Percentiles rank a stretch among this genome's conserved stretches.
phyloP scores from a whole-genome alignment of 768 basidiomycete species.

The Lentinula raphanica region DNA sequence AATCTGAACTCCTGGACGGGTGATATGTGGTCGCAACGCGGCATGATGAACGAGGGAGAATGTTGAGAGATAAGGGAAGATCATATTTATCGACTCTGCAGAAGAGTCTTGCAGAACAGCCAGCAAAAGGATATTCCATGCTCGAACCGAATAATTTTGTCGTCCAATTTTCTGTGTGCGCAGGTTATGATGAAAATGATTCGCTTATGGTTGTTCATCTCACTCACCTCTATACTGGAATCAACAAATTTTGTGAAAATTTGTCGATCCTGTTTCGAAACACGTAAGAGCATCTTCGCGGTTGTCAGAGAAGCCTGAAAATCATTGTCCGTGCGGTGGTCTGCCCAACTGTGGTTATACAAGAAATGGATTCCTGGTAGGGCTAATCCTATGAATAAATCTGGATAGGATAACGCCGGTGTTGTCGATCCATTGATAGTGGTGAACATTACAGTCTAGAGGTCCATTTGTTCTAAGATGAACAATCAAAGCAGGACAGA shows the following conservation, averaged over 20 bases:
- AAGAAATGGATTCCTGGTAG: constrained; percentile 52
- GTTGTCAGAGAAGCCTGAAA: constrained; percentile 47
- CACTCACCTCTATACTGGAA: constrained; percentile 30
- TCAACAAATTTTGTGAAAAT: constrained; percentile 35
- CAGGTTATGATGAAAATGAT: background rate
- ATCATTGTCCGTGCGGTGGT: constrained; percentile 43
- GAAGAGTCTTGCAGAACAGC: constrained; percentile 42
- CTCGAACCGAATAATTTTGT: constrained; percentile 37
- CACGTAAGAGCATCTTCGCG: constrained; percentile 48
- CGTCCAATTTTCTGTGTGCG: constrained; percentile 28
- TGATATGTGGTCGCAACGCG: constrained; percentile 36
- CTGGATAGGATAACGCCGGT: constrained; percentile 26
- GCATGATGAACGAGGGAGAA: constrained; percentile 46
- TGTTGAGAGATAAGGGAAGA: constrained; percentile 45
- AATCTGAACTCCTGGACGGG: constrained; percentile 27
- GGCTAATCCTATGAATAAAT: constrained; percentile 34
- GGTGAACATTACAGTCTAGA: constrained; percentile 24
- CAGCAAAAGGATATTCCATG: constrained; percentile 63
- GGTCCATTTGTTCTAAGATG: background rate
- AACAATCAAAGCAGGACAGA: background rate
- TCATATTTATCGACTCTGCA: constrained; percentile 28
- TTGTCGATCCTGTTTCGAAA: constrained; percentile 37
- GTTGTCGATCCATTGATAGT: constrained; percentile 23
- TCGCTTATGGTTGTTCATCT: background rate
- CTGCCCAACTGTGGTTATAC: constrained; percentile 42